Evolutionary conservation across 805 yeast genomes (phyloP), one percentile per base, ranked within the genome.

Genomic region (Tetrapisispora nanseiensis): DNA sequence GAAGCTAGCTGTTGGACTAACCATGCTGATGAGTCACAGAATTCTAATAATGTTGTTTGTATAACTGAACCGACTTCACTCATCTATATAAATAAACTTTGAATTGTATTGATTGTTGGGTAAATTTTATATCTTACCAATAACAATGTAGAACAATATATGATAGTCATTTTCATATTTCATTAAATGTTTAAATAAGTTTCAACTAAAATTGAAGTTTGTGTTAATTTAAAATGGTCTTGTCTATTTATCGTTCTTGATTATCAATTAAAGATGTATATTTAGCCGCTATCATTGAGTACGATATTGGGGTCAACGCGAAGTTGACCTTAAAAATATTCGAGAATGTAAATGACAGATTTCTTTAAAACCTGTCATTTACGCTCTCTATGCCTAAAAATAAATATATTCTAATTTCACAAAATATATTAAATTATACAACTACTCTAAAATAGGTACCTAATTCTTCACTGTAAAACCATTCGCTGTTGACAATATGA

Each of bases 21-120:
- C 57, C 60, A 53, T 9, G 43, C 49, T 15, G 55, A 46, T 6
- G 49, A 48, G 6, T 59, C 56, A 40, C 48, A 46, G 32, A 57
- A 46, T 29, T 54, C 56, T 6, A 32, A n/a, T 5, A 57, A 32
- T 4, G 56, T 48, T 2, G 50, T 35, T 18, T 47, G 44, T 16
- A 51, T 48, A 2, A 52, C 54, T 15, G 55, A 48, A 18, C 28
- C 39, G 12, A 47, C 33, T 34, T 47, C 57, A 5, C 43, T 19
- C 53, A 49, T 51, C 5, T 29, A 9, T 29, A 29, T 29, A 29
- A n/a, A 29, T 9, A 9, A n/a, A 29, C 8, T 29, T 5, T 31
- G n/a, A 31, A 31, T 15, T 12, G 32, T 29, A 9, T 16, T 9
- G 6, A 4, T 6, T 24, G 27, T n/a, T n/a, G n/a, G n/a, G n/a